Evolutionary conservation across 2,329 filamentous ascomycete genomes (phyloP).

Genomic region (Neopestalotiopsis sp.): DNA sequence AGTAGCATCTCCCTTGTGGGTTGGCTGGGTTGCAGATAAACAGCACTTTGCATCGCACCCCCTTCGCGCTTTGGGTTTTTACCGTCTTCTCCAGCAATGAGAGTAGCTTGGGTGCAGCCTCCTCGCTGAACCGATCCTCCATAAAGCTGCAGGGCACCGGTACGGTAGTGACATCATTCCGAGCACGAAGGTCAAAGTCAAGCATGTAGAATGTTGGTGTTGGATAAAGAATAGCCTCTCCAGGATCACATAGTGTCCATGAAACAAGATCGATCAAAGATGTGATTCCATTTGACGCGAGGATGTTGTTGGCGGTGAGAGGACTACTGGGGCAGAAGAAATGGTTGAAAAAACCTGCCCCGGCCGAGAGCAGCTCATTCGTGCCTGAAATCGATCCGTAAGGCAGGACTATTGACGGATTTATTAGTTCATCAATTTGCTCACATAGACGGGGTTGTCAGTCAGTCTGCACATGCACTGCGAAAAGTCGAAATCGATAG

Average conservation of each 20-base stretch:
- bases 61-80: not conserved
- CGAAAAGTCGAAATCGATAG: not conserved
- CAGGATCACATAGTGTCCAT: not conserved
- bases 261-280: constrained; percentile 1
- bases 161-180: not conserved
- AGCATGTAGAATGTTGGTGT: constrained; percentile 10
- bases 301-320: not conserved
- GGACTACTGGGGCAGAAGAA: not conserved
- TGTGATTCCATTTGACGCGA: constrained; percentile 1
- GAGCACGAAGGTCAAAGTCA: not conserved
- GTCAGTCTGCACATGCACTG: not conserved
- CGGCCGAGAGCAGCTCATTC: not conserved
- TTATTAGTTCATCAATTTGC: not conserved
- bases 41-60: not conserved
- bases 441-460: too few relatives aligned
- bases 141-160: not conserved
- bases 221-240: not conserved
- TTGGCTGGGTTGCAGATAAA: constrained; percentile 7
- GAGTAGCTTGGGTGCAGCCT: not conserved
- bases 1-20: constrained; percentile 8
- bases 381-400: not conserved
- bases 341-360: not conserved
- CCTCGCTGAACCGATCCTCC: not conserved
- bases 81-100: not conserved
- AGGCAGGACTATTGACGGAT: not conserved